Conservation (phyloP, 2,329 filamentous ascomycete species). For the Ilyonectria destructans region DNA sequence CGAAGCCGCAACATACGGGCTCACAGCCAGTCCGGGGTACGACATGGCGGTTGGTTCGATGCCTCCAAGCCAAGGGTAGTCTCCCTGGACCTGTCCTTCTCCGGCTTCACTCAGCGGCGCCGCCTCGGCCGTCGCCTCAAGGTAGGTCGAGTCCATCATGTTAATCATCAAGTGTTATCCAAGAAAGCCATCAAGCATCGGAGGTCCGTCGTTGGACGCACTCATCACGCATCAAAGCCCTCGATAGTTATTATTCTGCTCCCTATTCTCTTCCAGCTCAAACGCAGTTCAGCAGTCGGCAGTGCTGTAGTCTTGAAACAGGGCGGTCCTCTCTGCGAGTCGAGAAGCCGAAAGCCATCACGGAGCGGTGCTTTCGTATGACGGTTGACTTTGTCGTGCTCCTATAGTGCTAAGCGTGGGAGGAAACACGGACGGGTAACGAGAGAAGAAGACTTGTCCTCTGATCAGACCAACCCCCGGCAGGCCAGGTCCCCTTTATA, state of each 20-base stretch:
- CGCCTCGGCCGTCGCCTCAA: conserved; percentile 40
- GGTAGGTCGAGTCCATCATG: conserved; percentile 47
- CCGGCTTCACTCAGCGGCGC: conserved; percentile 32
- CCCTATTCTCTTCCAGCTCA: conserved; percentile 21
- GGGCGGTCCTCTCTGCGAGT: conserved; percentile 46
- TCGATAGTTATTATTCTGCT: conserved; percentile 11
- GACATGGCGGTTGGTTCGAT: conserved; percentile 42
- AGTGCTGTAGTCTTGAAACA: conserved; percentile 48
- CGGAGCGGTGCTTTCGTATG: conserved; percentile 36
- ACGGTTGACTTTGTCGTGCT: conserved; percentile 26
- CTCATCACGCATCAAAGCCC: conserved; percentile 44
- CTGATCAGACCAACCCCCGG: conserved; percentile 3
- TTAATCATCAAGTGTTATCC: conserved; percentile 42
- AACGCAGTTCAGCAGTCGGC: conserved; percentile 49
- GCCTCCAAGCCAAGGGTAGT: conserved; percentile 43
- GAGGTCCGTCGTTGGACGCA: conserved; percentile 44
- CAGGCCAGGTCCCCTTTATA: conserved; percentile 25
- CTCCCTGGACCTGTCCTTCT: conserved; percentile 16
- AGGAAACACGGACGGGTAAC: not conserved
- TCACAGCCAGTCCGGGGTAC: conserved; percentile 39
- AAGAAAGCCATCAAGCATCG: conserved; percentile 47
- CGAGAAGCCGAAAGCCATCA: conserved; percentile 49
- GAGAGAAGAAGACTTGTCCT: conserved; percentile 5
- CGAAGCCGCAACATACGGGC: conserved; percentile 39
- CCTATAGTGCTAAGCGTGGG: not conserved